Percentiles rank a stretch among this genome's conserved stretches.
phyloP scores from a whole-genome alignment of 768 basidiomycete species.

The Leccinum subtestaceum region DNA sequence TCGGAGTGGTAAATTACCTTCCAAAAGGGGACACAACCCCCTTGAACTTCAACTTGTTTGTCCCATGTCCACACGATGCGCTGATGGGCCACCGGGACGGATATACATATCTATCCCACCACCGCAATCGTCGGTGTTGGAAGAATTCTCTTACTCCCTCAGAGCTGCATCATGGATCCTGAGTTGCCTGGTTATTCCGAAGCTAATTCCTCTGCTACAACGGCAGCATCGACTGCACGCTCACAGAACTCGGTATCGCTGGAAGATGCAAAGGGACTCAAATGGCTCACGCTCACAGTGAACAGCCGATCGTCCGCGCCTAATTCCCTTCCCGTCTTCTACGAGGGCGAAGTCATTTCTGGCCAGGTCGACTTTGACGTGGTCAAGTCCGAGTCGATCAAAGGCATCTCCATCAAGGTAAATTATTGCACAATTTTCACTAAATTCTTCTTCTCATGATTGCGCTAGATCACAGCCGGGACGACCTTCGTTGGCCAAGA shows the following conservation, averaged over 20 bases:
- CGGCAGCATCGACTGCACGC: constrained; percentile 2
- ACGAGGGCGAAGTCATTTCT: constrained; percentile 46
- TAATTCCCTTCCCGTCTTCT: constrained; percentile 43
- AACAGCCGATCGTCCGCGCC: constrained; percentile 40
- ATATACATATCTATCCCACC: too few species aligned
- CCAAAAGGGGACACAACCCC: too few species aligned
- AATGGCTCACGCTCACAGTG: constrained; percentile 49
- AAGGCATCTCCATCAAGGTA: constrained; percentile 47
- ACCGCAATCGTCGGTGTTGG: neutral
- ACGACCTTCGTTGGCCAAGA: constrained; percentile 57
- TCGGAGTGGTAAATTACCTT: too few species aligned
- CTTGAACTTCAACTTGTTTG: too few species aligned
- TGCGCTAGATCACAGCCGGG: constrained; percentile 38
- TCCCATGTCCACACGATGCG: too few species aligned
- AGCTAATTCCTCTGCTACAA: neutral
- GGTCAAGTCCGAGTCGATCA: constrained; percentile 47
- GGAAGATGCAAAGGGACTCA: constrained; percentile 37
- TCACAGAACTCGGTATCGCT: constrained; percentile 42
- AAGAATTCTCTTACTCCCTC: neutral
- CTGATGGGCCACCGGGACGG: too few species aligned
- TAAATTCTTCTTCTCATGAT: neutral
- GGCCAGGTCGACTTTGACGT: constrained; percentile 53
- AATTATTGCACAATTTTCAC: constrained; percentile 13
- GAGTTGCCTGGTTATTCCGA: constrained; percentile 22
- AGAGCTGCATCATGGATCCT: constrained; percentile 4